Evolutionary conservation across 345 rosid genomes (phyloP).

Genomic region (Boechera retrofracta): DNA sequence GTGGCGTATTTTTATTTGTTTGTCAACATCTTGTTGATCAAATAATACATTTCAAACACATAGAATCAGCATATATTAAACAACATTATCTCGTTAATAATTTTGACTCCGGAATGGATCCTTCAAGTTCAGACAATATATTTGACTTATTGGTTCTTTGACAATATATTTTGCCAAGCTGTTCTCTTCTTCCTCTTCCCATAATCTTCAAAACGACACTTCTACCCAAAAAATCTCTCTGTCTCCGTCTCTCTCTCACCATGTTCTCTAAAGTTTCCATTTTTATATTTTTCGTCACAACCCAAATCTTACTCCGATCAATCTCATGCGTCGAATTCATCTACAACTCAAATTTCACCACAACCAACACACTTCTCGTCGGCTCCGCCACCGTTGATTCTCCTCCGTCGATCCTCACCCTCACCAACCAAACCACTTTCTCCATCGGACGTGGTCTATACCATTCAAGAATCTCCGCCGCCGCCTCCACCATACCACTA

Average conservation of each 20-base stretch:
- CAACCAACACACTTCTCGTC: constrained; percentile 50
- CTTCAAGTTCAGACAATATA: not conserved
- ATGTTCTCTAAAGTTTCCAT: constrained; percentile 33
- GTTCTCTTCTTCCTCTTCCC: constrained; percentile 22
- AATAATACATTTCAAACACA: not conserved
- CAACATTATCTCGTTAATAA: constrained; percentile 5
- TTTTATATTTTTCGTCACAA: not conserved
- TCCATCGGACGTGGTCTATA: constrained; percentile 70
- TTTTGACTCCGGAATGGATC: constrained; percentile 6
- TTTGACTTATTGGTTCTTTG: constrained; percentile 28
- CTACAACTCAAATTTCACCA: constrained; percentile 68
- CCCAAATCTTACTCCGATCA: constrained; percentile 28
- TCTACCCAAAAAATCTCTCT: not conserved
- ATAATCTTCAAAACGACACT: not conserved
- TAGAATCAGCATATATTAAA: not conserved
- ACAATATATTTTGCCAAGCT: not conserved
- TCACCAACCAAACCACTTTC: constrained; percentile 59
- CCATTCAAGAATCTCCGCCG: constrained; percentile 52
- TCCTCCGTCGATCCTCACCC: constrained; percentile 54
- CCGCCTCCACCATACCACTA: constrained; percentile 45
- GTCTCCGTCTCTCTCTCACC: not conserved
- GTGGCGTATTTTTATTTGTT: not conserved
- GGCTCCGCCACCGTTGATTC: constrained; percentile 57
- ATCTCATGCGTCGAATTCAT: constrained; percentile 54
- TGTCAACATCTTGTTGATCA: not conserved